Base-by-base conservation (phyloP, 2,329 filamentous ascomycete genomes). In the Coniella vitis region DNA sequence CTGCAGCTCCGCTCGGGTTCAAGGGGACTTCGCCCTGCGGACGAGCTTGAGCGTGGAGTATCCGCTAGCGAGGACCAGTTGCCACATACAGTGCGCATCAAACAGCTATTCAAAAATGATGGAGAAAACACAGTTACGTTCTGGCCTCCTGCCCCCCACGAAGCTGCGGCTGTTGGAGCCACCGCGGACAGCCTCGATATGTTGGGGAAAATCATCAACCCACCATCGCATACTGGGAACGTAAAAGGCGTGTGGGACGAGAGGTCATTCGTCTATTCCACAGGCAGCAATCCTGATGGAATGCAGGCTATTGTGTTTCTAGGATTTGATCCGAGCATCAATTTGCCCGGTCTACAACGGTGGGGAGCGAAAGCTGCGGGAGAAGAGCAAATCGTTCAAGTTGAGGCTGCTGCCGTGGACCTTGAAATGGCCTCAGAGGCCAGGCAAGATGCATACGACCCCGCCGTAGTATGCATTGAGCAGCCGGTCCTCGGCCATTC, bases 1-100 rank as follows among this genome's bases (percentile, higher is more conserved):
- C 63, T 86, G 4, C 69, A 75, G 21, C 64, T 76, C 9, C 58
- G 63, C 3, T 61, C 60, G 7, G 72, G 73, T 3, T 67, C 71
- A 25, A 66, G 76, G 36, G 65, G 61, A 14, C 55, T 63, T 7
- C 63, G 63, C 20, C 61, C 68, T 9, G 53, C 58, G 53, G 49
- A 49, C n/a, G 36, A 38, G 2, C 51, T 62, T 9, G 7, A 32
- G 12, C 35, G 20, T 19, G 39, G 36, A 12, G 20, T 43, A 12
- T 34, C 37, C 3, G 38, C 41, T 4, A 7, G 20, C 8, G 51
- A 50, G 36, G 14, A n/a, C 48, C 47, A 12, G 17, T 48, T n/a
- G 48, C 29, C 38, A 9, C 47, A 45, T n/a, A 38, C 12, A 19
- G 45, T 53, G 7, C 51, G 58, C 14, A 58, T 63, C 12, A 40